A percentile compares a stretch with the other conserved stretches of the same genome.
phyloP scores from a whole-genome alignment of 805 yeast species.

The Lipomyces yamadae region DNA sequence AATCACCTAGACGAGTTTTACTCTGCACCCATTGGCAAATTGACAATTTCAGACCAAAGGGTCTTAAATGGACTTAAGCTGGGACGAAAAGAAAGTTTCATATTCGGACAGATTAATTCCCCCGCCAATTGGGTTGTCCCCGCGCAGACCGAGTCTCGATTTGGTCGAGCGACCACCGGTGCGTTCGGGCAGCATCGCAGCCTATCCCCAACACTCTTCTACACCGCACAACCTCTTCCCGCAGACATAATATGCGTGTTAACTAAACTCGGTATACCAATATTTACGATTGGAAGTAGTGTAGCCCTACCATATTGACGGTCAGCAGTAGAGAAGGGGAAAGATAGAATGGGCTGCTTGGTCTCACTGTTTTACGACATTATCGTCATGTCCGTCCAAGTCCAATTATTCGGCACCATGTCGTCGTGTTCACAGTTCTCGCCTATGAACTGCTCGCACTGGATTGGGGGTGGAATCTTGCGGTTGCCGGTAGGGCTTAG shows the following conservation, averaged over 20 bases:
- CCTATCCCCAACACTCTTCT: neutral
- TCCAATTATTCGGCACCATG: neutral
- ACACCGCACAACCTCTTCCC: neutral
- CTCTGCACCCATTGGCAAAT: too few relatives aligned
- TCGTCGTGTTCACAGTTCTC: neutral
- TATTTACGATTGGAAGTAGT: neutral
- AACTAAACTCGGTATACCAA: neutral
- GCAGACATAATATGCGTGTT: neutral
- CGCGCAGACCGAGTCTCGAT: too few relatives aligned
- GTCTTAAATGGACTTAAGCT: too few relatives aligned
- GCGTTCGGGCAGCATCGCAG: too few relatives aligned
- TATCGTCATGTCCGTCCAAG: conserved; percentile 25
- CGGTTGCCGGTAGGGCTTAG: conserved; percentile 1
- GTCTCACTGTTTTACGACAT: conserved; percentile 32
- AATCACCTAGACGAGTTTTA: too few relatives aligned
- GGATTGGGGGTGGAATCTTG: neutral
- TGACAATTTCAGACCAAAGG: too few relatives aligned
- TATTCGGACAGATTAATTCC: too few relatives aligned
- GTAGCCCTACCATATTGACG: neutral
- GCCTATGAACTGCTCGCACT: neutral
- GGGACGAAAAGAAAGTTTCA: too few relatives aligned
- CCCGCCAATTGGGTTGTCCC: too few relatives aligned
- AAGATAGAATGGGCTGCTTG: conserved; percentile 30
- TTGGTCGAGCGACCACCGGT: too few relatives aligned
- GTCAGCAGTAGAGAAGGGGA: neutral